Conservation (phyloP, 148 eudicot species). For the Amaranthus palmeri region DNA sequence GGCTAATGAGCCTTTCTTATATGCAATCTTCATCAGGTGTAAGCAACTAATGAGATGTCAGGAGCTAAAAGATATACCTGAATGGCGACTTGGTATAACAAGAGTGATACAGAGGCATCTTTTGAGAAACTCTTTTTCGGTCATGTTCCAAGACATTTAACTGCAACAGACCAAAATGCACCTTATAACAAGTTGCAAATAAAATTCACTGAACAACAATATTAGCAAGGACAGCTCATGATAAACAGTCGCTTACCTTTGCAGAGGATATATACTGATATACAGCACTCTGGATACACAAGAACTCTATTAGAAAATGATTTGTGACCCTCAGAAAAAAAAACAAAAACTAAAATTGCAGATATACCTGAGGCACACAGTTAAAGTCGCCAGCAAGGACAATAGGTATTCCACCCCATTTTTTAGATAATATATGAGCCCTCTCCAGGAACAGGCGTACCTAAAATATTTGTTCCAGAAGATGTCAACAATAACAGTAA, state of each 20-base stretch:
- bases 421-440: slow-evolving; percentile 53
- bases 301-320: slow-evolving; percentile 5
- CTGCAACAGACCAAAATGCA: slow-evolving; percentile 32
- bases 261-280: slow-evolving; percentile 57
- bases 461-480: slow-evolving; percentile 28
- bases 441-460: slow-evolving; percentile 54
- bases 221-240: neutral
- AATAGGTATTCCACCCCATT: slow-evolving; percentile 65
- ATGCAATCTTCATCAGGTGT: neutral
- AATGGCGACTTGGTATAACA: slow-evolving; percentile 19
- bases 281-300: slow-evolving; percentile 53
- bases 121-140: slow-evolving; percentile 46
- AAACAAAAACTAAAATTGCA: neutral
- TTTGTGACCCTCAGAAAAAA: neutral
- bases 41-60: neutral
- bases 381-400: slow-evolving; percentile 76
- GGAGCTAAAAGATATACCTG: slow-evolving; percentile 30
- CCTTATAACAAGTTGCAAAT: neutral
- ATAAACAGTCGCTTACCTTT: slow-evolving; percentile 38
- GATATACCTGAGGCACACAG: slow-evolving; percentile 52
- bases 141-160: slow-evolving; percentile 49
- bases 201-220: neutral
- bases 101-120: slow-evolving; percentile 16
- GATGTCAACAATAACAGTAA: neutral
- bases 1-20: neutral